A percentile compares a stretch with the other conserved stretches of the same genome.
Evolutionary conservation across 805 yeast genomes (phyloP).

Genomic region (Metschnikowia kofuensis): DNA sequence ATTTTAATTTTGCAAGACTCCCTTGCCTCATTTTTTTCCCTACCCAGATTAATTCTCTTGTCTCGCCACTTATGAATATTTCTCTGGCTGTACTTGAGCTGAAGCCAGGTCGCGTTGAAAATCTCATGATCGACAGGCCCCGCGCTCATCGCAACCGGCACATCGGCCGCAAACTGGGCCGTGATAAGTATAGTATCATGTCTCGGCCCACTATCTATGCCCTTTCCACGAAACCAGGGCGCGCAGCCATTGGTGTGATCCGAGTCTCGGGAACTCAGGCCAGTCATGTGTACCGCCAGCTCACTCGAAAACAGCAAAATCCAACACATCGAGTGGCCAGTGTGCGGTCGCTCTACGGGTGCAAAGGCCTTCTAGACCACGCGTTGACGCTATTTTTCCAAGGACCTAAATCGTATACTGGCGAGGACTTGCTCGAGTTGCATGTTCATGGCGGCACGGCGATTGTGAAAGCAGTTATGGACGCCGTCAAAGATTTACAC

Average conservation of each 20-base stretch:
- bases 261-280: slow-evolving; percentile 77
- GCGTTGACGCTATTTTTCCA: slow-evolving; percentile 69
- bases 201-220: slow-evolving; percentile 79
- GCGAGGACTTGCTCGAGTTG: slow-evolving; percentile 87
- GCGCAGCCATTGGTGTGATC: slow-evolving; percentile 84
- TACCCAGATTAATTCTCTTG: too few relatives aligned
- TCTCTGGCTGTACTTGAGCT: too few relatives aligned
- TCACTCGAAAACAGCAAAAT: slow-evolving; percentile 38
- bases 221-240: slow-evolving; percentile 74
- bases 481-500: slow-evolving; percentile 56
- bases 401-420: slow-evolving; percentile 81
- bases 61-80: too few relatives aligned
- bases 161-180: not conserved
- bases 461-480: slow-evolving; percentile 64
- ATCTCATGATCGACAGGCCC: too few relatives aligned
- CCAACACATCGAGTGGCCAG: slow-evolving; percentile 56
- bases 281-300: slow-evolving; percentile 36
- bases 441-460: slow-evolving; percentile 95
- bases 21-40: too few relatives aligned
- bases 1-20: too few relatives aligned
- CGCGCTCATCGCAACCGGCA: not conserved
- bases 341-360: slow-evolving; percentile 54
- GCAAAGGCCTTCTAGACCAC: slow-evolving; percentile 59
- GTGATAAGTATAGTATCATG: not conserved
- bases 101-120: too few relatives aligned